Percentiles rank a stretch among this genome's conserved stretches.
These are phyloP conservation scores for Vanrija sp. DNA, from an alignment of 1,284 basidiomycete genomes.

Conservation along the genomic window DNA sequence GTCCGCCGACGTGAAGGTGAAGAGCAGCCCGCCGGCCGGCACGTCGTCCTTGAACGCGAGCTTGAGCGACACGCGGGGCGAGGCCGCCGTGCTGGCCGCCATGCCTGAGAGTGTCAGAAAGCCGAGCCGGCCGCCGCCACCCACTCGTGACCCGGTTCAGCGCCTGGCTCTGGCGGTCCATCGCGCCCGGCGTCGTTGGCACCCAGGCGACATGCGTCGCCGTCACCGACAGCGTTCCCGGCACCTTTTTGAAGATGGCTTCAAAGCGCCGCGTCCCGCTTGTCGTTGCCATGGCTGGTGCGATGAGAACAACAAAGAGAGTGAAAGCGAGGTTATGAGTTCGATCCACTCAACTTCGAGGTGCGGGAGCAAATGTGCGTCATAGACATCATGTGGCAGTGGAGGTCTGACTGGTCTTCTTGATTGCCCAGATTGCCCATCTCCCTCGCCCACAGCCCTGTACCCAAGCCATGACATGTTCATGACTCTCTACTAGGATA, in stretches of 20 bases:
- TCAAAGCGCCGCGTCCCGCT: constrained; percentile 23
- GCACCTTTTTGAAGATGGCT: constrained; percentile 42
- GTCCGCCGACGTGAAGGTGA: constrained; percentile 38
- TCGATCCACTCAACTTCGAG: no score
- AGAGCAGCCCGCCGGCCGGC: constrained; percentile 41
- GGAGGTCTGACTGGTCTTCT: no score
- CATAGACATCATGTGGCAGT: no score
- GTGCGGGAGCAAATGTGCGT: no score
- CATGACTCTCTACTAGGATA: no score
- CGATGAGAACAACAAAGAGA: no score
- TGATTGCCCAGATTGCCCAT: no score
- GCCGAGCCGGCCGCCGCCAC: constrained; percentile 3
- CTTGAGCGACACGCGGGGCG: constrained; percentile 38
- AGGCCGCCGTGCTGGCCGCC: constrained; percentile 43
- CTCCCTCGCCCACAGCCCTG: no score
- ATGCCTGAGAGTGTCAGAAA: constrained; percentile 28
- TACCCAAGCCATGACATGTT: no score
- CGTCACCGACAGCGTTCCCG: constrained; percentile 42
- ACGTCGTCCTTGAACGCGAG: constrained; percentile 45
- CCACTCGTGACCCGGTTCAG: constrained; percentile 41
- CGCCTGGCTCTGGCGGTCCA: constrained; percentile 44
- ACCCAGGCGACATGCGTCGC: constrained; percentile 42
- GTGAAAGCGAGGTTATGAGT: no score
- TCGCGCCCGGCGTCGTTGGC: constrained; percentile 29
- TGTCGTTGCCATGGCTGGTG: no score